These are phyloP conservation scores for Vitis hybrid DNA, from an alignment of 177 flowering plant genomes.

Conservation along the genomic window DNA sequence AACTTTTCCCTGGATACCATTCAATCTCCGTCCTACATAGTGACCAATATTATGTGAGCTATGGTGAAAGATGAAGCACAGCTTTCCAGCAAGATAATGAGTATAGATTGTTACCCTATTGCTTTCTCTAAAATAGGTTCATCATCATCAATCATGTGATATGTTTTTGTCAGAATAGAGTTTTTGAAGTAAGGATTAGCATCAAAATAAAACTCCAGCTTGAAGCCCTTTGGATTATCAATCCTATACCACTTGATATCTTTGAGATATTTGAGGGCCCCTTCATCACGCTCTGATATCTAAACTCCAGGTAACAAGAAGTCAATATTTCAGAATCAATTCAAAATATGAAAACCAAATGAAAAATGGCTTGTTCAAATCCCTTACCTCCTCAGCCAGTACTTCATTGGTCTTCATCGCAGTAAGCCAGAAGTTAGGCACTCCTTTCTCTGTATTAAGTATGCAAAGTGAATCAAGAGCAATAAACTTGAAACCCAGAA, in stretches of 20 bases:
- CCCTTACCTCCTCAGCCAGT: constrained; percentile 44
- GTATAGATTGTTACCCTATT: constrained; percentile 54
- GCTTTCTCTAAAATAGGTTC: constrained; percentile 95
- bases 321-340: not conserved
- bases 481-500: not conserved
- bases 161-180: constrained; percentile 70
- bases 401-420: constrained; percentile 62
- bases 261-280: constrained; percentile 79
- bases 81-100: too few species aligned
- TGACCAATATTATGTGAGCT: not conserved
- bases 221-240: constrained; percentile 86
- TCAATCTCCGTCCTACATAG: constrained; percentile 79
- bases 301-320: constrained; percentile 11
- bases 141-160: constrained; percentile 96
- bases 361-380: not conserved
- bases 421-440: constrained; percentile 64
- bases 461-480: not conserved
- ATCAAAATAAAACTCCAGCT: constrained; percentile 85
- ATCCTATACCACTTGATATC: constrained; percentile 84
- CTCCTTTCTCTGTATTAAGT: constrained; percentile 49
- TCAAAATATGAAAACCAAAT: not conserved
- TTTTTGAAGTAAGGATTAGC: constrained; percentile 79
- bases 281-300: constrained; percentile 92
- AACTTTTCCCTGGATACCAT: constrained; percentile 87
- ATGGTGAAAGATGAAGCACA: too few species aligned